Percentiles rank a stretch among this genome's conserved stretches.
phyloP scores from a whole-genome alignment of 2,329 filamentous ascomycete species.

The Pyricularia grisea region DNA sequence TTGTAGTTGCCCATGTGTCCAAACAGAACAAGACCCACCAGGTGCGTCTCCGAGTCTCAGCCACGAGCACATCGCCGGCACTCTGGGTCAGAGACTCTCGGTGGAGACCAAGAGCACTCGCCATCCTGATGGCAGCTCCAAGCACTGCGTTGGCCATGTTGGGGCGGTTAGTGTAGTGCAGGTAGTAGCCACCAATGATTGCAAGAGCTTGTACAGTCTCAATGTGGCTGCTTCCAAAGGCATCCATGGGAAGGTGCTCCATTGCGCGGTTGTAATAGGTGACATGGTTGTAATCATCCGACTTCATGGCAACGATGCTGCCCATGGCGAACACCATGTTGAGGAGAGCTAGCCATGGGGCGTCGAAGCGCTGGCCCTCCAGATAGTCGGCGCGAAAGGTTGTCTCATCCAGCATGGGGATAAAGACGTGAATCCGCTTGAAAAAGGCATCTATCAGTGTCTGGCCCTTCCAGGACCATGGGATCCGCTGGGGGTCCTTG shows the following conservation, averaged over 20 bases:
- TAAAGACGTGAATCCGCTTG: slow-evolving; percentile 60
- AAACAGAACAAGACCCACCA: slow-evolving; percentile 71
- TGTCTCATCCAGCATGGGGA: slow-evolving; percentile 65
- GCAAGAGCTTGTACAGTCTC: slow-evolving; percentile 64
- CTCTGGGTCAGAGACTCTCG: slow-evolving; percentile 43
- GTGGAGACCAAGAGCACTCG: slow-evolving; percentile 64
- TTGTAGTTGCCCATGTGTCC: slow-evolving; percentile 65
- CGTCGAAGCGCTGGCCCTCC: slow-evolving; percentile 52
- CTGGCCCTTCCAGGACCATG: slow-evolving; percentile 56
- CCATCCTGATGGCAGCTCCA: slow-evolving; percentile 63
- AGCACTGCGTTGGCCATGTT: slow-evolving; percentile 69
- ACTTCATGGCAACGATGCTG: slow-evolving; percentile 57
- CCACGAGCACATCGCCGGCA: slow-evolving; percentile 37
- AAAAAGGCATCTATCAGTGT: slow-evolving; percentile 69
- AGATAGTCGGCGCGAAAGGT: slow-evolving; percentile 58
- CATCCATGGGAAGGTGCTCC: slow-evolving; percentile 56
- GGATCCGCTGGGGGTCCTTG: slow-evolving; percentile 38
- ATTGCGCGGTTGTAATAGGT: slow-evolving; percentile 61
- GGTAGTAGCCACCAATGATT: slow-evolving; percentile 65
- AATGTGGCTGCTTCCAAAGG: slow-evolving; percentile 60
- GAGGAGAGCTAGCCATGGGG: slow-evolving; percentile 61
- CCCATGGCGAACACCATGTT: slow-evolving; percentile 74
- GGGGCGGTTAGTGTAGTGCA: slow-evolving; percentile 68
- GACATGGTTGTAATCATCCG: slow-evolving; percentile 57
- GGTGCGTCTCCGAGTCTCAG: slow-evolving; percentile 55